Evolutionary conservation across 306 rosid genomes (phyloP).

Genomic region (Citrullus mucosospermus): DNA sequence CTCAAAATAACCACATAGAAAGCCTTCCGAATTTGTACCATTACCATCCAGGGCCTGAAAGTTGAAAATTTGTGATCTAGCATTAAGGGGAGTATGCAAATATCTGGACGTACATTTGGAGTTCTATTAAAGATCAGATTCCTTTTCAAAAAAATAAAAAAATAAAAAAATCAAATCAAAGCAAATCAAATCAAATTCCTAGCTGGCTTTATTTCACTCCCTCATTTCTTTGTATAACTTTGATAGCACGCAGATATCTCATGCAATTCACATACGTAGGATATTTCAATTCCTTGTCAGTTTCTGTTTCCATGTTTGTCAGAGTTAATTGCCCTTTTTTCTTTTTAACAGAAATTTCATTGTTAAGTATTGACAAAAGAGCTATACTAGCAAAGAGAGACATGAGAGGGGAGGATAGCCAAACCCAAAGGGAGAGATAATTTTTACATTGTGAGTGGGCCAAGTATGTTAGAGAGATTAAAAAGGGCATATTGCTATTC

Average conservation of each 20-base stretch:
- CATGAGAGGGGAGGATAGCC: neutral
- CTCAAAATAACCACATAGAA: neutral
- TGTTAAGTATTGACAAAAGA: neutral
- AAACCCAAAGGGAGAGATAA: neutral
- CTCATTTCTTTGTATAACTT: neutral
- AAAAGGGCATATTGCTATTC: neutral
- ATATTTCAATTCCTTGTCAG: neutral
- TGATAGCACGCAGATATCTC: neutral
- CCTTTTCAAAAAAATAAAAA: too few species aligned
- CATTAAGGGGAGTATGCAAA: neutral
- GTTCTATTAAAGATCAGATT: neutral
- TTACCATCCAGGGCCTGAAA: neutral
- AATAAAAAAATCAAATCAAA: too few species aligned
- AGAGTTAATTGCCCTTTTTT: neutral
- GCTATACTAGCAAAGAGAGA: neutral
- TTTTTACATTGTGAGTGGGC: neutral
- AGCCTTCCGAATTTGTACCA: neutral
- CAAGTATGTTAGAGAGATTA: neutral
- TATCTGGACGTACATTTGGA: neutral
- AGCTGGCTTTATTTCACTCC: neutral
- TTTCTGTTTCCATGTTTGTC: neutral
- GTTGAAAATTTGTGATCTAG: neutral
- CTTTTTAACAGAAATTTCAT: neutral
- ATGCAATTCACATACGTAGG: neutral
- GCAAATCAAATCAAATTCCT: neutral